Evolutionary conservation across 805 yeast genomes (phyloP).

Genomic region (Suhomyces prunicola): DNA sequence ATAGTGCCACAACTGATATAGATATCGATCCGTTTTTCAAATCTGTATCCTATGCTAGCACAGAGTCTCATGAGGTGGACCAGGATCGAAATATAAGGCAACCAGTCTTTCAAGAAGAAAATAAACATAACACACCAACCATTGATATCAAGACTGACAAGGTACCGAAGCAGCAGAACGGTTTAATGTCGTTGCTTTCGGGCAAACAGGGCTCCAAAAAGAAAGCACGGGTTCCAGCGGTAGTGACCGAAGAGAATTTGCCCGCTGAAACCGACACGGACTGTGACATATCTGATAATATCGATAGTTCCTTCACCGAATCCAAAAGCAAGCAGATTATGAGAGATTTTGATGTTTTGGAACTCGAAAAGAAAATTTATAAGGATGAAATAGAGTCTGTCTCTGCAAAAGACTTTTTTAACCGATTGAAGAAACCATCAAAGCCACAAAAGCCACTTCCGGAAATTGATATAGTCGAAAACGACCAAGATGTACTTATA

Average conservation of each 20-base stretch:
- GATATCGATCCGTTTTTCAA: slow-evolving; percentile 6
- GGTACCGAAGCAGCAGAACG: background rate
- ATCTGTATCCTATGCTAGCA: background rate
- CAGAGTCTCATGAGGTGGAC: background rate
- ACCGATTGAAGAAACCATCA: slow-evolving; percentile 5
- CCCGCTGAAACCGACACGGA: slow-evolving; percentile 1
- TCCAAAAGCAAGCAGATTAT: slow-evolving; percentile 10
- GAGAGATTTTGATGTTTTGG: slow-evolving; percentile 18
- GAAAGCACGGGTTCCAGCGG: slow-evolving; percentile 5
- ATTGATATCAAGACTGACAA: background rate
- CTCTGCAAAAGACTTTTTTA: slow-evolving; percentile 19
- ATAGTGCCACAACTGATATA: slow-evolving; percentile 9
- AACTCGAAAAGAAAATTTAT: slow-evolving; percentile 21
- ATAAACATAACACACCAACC: background rate
- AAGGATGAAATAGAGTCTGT: slow-evolving; percentile 13
- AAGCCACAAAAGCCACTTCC: background rate
- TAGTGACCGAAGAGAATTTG: background rate
- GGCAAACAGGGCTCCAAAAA: slow-evolving; percentile 14
- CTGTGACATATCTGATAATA: slow-evolving; percentile 6
- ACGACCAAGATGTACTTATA: background rate
- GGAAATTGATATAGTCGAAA: slow-evolving; percentile 1
- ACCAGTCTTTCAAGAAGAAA: background rate
- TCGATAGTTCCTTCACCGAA: slow-evolving; percentile 12
- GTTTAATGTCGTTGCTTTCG: slow-evolving; percentile 13
- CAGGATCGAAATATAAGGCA: background rate